phyloP scores from a whole-genome alignment of 2,329 filamentous ascomycete genomes.

The Botrytis fragariae region DNA sequence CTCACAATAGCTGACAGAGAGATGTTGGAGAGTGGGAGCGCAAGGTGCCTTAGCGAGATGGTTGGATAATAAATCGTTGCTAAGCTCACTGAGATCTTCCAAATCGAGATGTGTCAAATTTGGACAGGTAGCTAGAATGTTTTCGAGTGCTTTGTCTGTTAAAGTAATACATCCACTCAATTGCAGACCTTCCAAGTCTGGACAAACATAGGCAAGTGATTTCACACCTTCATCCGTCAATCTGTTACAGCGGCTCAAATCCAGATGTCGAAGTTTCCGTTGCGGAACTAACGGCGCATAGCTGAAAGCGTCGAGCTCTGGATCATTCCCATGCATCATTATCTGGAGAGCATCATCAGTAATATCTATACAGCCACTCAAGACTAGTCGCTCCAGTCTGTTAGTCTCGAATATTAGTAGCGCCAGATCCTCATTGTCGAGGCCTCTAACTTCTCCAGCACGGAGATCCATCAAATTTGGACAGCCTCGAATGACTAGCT shows the following conservation, averaged over 20 bases:
- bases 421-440: conserved; percentile 71
- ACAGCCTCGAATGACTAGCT: conserved; percentile 70
- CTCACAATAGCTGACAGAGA: conserved; percentile 90
- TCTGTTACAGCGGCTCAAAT: conserved; percentile 73
- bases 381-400: conserved; percentile 74
- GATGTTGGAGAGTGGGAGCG: conserved; percentile 67
- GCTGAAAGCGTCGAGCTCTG: conserved; percentile 78
- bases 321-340: conserved; percentile 73
- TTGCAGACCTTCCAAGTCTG: conserved; percentile 77
- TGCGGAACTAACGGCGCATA: conserved; percentile 72
- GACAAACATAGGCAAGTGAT: conserved; percentile 69
- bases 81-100: conserved; percentile 77
- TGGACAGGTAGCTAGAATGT: conserved; percentile 72
- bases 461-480: conserved; percentile 72
- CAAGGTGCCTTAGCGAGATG: conserved; percentile 76
- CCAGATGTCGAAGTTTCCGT: conserved; percentile 77
- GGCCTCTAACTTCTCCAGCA: conserved; percentile 77
- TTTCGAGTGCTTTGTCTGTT: conserved; percentile 69
- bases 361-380: conserved; percentile 77
- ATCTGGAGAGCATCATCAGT: conserved; percentile 70
- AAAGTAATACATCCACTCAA: conserved; percentile 74
- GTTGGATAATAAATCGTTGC: conserved; percentile 68
- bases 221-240: conserved; percentile 73
- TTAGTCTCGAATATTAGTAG: conserved; percentile 75
- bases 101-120: conserved; percentile 82